Evolutionary conservation across 495 filamentous ascomycete species (phyloP), one percentile per base, ranked within the genome.

Genomic region (Aspergillus diversus): DNA sequence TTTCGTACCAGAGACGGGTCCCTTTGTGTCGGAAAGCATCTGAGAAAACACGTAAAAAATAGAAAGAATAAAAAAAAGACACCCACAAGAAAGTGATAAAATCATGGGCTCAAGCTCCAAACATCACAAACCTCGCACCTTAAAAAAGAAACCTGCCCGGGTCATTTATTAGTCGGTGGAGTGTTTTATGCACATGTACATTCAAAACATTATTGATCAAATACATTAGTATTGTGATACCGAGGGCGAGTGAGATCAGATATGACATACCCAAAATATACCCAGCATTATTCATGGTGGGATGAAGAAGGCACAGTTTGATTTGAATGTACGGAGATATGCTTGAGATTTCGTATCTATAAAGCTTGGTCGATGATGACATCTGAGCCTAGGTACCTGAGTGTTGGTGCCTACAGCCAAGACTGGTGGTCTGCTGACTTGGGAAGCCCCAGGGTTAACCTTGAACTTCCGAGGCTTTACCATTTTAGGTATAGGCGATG

Each of bases 381-480:
- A 2, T 27, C 21, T 27, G 21, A 27, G 21, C 21, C 21, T 27
- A 27, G 35, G 51, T 33, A 47, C 52, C 61, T 61, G 64, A 39
- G 53, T 48, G 61, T 52, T 61, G 35, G 52, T 35, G 58, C 60
- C 63, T 58, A 27, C 21, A 33, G 59, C 39, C 39, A 12, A 43
- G 58, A 35, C 57, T 27, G 21, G 21, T 27, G 62, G 48, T 68
- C 71, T 60, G 66, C 66, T 73, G 71, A 71, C 69, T 37, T 49
- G 15, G 16, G 27, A 60, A 69, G 61, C 66, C 68, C 71, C 71
- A 73, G 65, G 66, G 63, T 61, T 66, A 5, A 68, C n/a, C n/a
- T n/a, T n/a, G n/a, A n/a, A n/a, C 66, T 68, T 68, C 72, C 72
- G 61, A 70, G 54, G 70, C 72, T 69, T 73, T 50, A 63, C 63